phyloP scores from a whole-genome alignment of 495 filamentous ascomycete species.

The Trichoderma orchidacearum region DNA sequence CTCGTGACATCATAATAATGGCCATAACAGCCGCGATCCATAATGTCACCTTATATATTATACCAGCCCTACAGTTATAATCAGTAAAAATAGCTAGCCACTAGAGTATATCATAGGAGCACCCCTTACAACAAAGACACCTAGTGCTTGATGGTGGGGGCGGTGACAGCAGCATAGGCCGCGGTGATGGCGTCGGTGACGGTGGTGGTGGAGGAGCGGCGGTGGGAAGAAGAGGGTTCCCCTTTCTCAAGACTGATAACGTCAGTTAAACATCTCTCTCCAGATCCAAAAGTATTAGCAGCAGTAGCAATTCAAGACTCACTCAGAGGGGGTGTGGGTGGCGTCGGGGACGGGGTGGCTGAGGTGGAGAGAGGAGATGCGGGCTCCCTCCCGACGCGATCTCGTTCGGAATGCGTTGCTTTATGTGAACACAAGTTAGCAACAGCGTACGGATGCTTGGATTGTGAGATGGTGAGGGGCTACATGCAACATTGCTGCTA shows the following conservation, averaged over 20 bases:
- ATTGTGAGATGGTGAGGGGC: neutral
- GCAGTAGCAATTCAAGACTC: neutral
- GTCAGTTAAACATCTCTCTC: neutral
- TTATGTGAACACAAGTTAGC: neutral
- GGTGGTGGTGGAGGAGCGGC: neutral
- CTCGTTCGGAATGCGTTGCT: neutral
- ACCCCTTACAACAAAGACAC: neutral
- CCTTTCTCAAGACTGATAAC: neutral
- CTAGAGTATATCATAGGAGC: neutral
- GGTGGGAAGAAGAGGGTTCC: neutral
- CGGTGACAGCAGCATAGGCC: neutral
- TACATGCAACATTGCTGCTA: neutral
- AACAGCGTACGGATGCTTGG: neutral
- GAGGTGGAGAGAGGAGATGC: neutral
- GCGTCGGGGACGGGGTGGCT: neutral
- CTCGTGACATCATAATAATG: neutral
- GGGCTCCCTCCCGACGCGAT: neutral
- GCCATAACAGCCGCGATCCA: constrained; percentile 2
- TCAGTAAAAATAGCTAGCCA: neutral
- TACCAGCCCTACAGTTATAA: neutral
- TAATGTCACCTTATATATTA: neutral
- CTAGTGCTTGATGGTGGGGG: neutral
- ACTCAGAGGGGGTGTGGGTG: neutral
- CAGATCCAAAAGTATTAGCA: too few species aligned
- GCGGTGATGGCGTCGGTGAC: neutral